Evolutionary conservation across 495 filamentous ascomycete species (phyloP).

Genomic region (Tuber magnatum): DNA sequence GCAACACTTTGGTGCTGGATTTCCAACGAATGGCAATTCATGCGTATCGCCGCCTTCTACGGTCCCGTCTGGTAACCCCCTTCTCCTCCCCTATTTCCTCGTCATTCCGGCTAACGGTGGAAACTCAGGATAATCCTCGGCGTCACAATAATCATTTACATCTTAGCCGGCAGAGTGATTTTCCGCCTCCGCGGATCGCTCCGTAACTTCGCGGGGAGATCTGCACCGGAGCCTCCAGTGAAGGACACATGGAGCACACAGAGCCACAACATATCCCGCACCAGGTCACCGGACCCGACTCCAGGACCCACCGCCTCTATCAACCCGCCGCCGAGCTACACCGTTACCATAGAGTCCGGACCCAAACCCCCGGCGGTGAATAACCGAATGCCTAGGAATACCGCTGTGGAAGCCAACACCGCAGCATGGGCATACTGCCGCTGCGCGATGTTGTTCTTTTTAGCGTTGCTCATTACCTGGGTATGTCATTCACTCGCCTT

Average conservation of each 20-base stretch:
- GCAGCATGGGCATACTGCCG: conserved; percentile 75
- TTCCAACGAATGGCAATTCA: conserved; percentile 57
- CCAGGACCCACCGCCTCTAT: conserved; percentile 14
- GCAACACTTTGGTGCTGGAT: conserved; percentile 87
- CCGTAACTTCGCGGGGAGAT: conserved; percentile 44
- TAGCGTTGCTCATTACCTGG: conserved; percentile 75
- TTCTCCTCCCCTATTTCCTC: not conserved
- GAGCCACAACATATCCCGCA: not conserved
- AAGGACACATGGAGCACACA: conserved; percentile 25
- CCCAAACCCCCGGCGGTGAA: conserved; percentile 12
- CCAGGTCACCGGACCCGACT: conserved; percentile 6
- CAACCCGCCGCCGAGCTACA: conserved; percentile 42
- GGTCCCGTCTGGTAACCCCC: conserved; percentile 65
- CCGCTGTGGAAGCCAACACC: conserved; percentile 47
- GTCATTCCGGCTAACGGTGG: not conserved
- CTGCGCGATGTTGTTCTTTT: conserved; percentile 79
- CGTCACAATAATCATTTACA: conserved; percentile 66
- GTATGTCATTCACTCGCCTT: conserved; percentile 40
- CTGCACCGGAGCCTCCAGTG: conserved; percentile 18
- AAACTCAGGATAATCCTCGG: conserved; percentile 52
- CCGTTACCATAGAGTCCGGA: conserved; percentile 31
- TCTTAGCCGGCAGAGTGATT: conserved; percentile 63
- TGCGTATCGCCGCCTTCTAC: conserved; percentile 73
- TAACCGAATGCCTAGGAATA: conserved; percentile 18
- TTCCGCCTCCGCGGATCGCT: conserved; percentile 55